A percentile compares a stretch with the other conserved stretches of the same genome.
phyloP scores from a whole-genome alignment of 805 yeast species.

The Candida caryicola region DNA sequence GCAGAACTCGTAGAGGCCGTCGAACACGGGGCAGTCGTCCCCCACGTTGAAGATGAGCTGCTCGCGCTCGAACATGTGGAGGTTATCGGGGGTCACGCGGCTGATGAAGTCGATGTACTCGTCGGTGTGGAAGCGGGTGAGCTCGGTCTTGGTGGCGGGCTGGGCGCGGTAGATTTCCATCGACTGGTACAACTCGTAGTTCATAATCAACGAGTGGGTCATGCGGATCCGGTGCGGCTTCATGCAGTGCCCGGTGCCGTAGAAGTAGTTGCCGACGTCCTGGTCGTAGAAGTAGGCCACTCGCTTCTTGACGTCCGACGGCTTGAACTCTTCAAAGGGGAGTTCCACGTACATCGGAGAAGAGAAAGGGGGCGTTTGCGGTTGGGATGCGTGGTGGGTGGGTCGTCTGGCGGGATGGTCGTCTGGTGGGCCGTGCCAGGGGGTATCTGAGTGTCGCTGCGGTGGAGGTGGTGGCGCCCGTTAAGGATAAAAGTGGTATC shows the following conservation, averaged over 20 bases:
- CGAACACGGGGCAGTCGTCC: constrained; percentile 26
- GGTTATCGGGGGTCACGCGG: constrained; percentile 23
- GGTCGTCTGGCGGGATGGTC: no score
- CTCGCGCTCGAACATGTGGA: constrained; percentile 25
- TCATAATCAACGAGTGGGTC: constrained; percentile 30
- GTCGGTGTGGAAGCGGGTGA: constrained; percentile 25
- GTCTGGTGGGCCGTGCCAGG: no score
- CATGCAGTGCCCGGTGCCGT: constrained; percentile 31
- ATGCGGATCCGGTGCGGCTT: constrained; percentile 29
- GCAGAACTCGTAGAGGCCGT: constrained; percentile 26
- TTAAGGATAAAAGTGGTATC: no score
- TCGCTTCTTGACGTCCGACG: constrained; percentile 19
- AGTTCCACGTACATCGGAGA: constrained; percentile 27
- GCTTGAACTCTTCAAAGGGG: constrained; percentile 28
- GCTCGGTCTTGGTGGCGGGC: constrained; percentile 26
- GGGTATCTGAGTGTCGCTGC: no score
- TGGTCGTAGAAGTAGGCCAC: constrained; percentile 29
- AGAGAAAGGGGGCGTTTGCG: neutral
- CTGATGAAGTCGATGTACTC: constrained; percentile 20
- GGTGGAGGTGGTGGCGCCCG: no score
- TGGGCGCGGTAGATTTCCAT: constrained; percentile 30
- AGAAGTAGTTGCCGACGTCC: constrained; percentile 29
- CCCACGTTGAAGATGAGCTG: constrained; percentile 28
- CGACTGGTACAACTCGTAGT: constrained; percentile 27
- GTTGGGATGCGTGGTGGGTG: neutral